A percentile compares a stretch with the other conserved stretches of the same genome.
These are phyloP conservation scores for Cyathus striatus DNA, from an alignment of 768 basidiomycete species.

Conservation along the genomic window DNA sequence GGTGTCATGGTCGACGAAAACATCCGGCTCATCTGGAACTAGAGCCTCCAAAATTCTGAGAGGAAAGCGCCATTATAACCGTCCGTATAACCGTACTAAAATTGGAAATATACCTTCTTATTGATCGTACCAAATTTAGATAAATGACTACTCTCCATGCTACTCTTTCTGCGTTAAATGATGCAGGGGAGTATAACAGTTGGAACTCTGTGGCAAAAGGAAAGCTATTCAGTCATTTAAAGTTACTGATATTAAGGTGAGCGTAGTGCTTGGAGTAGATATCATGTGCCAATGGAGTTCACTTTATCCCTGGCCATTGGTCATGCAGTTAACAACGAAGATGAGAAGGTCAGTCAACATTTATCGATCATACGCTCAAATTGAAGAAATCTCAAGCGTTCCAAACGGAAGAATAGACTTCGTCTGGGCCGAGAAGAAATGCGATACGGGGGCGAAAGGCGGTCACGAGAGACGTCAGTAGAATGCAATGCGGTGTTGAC, in stretches of 20 bases:
- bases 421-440: too few relatives aligned
- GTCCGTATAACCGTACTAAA: slow-evolving; percentile 4
- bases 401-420: too few relatives aligned
- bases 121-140: slow-evolving; percentile 79
- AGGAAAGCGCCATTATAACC: slow-evolving; percentile 8
- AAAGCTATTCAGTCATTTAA: slow-evolving; percentile 1
- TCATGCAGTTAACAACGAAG: neutral
- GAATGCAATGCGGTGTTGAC: too few relatives aligned
- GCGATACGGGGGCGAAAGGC: too few relatives aligned
- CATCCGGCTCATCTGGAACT: slow-evolving; percentile 52
- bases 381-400: too few relatives aligned
- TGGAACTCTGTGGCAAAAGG: slow-evolving; percentile 69
- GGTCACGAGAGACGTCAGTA: too few relatives aligned
- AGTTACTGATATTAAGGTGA: neutral
- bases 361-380: too few relatives aligned
- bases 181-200: slow-evolving; percentile 69
- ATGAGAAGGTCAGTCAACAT: too few relatives aligned
- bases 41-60: slow-evolving; percentile 71
- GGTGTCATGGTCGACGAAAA: slow-evolving; percentile 54
- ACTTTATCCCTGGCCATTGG: neutral
- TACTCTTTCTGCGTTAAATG: slow-evolving; percentile 77
- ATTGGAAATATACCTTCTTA: slow-evolving; percentile 51
- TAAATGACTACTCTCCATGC: slow-evolving; percentile 89
- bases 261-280: neutral
- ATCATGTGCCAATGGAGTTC: too few relatives aligned